These are phyloP conservation scores for Coelastrella sp. DNA, from an alignment of 139 green algal genomes.

Conservation along the genomic window DNA sequence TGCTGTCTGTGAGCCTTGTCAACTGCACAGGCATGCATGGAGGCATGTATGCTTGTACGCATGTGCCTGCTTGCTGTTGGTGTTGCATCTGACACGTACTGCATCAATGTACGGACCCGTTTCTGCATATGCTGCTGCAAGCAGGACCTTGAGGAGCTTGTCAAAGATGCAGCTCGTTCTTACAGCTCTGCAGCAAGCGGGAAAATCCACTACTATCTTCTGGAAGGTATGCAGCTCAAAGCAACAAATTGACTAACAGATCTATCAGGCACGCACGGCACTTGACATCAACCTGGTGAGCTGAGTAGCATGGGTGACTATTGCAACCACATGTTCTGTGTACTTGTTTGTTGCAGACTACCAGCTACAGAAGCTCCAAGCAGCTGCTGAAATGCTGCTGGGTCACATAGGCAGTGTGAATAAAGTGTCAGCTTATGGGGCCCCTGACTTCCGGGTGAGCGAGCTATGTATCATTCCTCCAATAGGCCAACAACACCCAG, in stretches of 20 bases:
- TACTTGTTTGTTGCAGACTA: neutral
- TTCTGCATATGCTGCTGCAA: neutral
- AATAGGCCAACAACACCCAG: too few relatives aligned
- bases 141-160: neutral
- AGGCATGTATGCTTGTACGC: neutral
- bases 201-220: constrained; percentile 32
- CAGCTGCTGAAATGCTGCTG: neutral
- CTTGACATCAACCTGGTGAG: too few relatives aligned
- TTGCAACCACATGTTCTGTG: neutral
- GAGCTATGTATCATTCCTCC: neutral
- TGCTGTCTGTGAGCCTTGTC: neutral
- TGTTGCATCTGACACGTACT: too few relatives aligned
- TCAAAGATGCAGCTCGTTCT: constrained; percentile 32
- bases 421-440: neutral
- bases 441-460: constrained; percentile 17
- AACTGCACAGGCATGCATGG: too few relatives aligned
- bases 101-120: too few relatives aligned
- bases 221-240: too few relatives aligned
- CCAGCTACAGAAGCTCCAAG: constrained; percentile 10
- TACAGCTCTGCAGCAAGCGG: constrained; percentile 22
- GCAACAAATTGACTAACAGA: too few relatives aligned
- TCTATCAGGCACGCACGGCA: too few relatives aligned
- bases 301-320: too few relatives aligned
- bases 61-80: neutral
- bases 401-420: neutral